Conservation (phyloP, 495 filamentous ascomycete genomes). For the Penicillium maclennaniae region DNA sequence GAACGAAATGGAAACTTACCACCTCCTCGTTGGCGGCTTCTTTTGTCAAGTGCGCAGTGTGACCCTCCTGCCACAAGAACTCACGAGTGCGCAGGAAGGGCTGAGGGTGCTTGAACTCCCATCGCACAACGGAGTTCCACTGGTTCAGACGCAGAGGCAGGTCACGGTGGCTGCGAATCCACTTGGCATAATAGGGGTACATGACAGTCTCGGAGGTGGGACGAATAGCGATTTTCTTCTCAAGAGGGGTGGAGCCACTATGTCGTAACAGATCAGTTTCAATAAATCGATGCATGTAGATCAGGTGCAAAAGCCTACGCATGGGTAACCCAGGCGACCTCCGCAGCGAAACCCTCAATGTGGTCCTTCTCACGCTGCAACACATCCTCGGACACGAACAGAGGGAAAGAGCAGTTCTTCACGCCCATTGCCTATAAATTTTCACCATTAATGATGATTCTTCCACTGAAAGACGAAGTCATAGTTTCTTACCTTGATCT, state of each 20-base stretch:
- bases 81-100: conserved; percentile 91
- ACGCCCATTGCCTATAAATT: conserved; percentile 86
- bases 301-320: conserved; percentile 50
- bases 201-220: conserved; percentile 93
- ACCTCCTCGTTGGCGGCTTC: conserved; percentile 78
- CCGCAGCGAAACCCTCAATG: conserved; percentile 94
- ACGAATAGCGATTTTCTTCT: conserved; percentile 92
- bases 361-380: conserved; percentile 94
- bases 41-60: conserved; percentile 88
- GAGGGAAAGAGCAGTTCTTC: conserved; percentile 90
- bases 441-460: conserved; percentile 6
- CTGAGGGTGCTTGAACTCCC: conserved; percentile 92
- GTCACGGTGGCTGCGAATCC: conserved; percentile 92
- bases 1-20: too few species aligned
- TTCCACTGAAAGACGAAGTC: too few species aligned
- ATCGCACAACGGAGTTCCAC: conserved; percentile 77
- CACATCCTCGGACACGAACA: conserved; percentile 88
- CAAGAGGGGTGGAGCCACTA: conserved; percentile 77
- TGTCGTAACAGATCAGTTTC: conserved; percentile 18
- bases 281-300: not conserved
- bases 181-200: conserved; percentile 94
- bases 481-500: conserved; percentile 58
- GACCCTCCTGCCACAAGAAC: conserved; percentile 98
- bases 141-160: conserved; percentile 91
- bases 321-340: conserved; percentile 98